Evolutionary conservation across 148 eudicot species (phyloP).

Genomic region (Spergularia marina): DNA sequence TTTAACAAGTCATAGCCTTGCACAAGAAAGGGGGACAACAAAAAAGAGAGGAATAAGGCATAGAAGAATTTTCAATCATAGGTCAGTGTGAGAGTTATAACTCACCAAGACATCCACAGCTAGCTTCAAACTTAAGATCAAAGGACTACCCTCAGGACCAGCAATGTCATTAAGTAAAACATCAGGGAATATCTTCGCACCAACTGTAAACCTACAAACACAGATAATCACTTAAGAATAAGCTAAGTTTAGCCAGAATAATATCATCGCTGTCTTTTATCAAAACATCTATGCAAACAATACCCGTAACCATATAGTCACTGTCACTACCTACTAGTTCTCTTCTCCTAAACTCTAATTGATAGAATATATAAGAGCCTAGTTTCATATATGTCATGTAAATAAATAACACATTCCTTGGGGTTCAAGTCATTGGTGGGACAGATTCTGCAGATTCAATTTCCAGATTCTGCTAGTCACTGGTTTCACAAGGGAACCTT

Average conservation of each 20-base stretch:
- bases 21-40: slow-evolving; percentile 1
- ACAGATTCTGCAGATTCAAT: not conserved
- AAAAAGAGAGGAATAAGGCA: not conserved
- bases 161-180: slow-evolving; percentile 96
- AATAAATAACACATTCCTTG: not conserved
- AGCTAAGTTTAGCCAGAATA: slow-evolving; percentile 4
- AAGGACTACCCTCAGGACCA: slow-evolving; percentile 80
- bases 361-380: not conserved
- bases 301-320: not conserved
- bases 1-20: not conserved
- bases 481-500: too few relatives aligned
- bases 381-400: not conserved
- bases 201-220: slow-evolving; percentile 58
- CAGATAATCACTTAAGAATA: slow-evolving; percentile 1
- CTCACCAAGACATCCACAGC: slow-evolving; percentile 95
- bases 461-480: too few relatives aligned
- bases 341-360: too few relatives aligned
- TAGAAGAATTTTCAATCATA: not conserved
- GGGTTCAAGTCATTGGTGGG: not conserved
- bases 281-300: not conserved
- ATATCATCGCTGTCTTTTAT: not conserved
- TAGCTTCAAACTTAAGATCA: slow-evolving; percentile 89
- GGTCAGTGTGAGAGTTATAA: slow-evolving; percentile 15
- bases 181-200: slow-evolving; percentile 71
- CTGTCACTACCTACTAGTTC: not conserved